Evolutionary conservation across 352 stramenopile genomes (phyloP), one percentile per base, ranked within the genome.

Genomic region (Phytophthora chlamydospora): DNA sequence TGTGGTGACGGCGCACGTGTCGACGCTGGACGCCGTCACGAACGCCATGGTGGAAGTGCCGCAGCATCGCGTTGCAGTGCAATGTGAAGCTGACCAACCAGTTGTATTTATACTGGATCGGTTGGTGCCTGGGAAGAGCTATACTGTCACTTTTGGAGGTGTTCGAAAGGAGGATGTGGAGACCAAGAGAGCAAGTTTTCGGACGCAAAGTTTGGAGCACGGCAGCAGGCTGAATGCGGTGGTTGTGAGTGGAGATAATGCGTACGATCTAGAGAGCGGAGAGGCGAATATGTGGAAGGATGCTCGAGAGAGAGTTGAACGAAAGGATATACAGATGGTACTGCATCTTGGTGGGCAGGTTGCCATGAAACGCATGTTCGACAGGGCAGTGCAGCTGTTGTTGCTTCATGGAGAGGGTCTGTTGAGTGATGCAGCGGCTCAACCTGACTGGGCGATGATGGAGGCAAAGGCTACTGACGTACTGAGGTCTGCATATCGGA

Each of bases 311-410:
- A 63, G 67, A 4, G 68, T 91, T 2, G 70, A 74, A 27, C 48
- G 48, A 1, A 53, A 68, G 4, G 40, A 55, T 8, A 54, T 71
- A 2, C 71, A 88, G 11, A 51, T 83, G 6, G 68, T 93, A 5
- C 17, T 94, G 11, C 81, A 94, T 59, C 61, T 93, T 11, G 85
- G 83, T 2, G 85, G 83, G 0, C 85, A 94, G 57, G 82, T 94
- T 1, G 60, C 60, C 8, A 80, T 95, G 72, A 45, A 78, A 47
- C 51, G 49, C n/a, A 80, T 85, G 68, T 95, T 95, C 38, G 80
- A 93, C 48, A 78, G 86, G 46, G 78, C 72, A 2, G 89, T 75
- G 50, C 52, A 76, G 11, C 39, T 91, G n/a, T 57, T 95, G 16
- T 52, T 90, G 36, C 76, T 78, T 4, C 68, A 89, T 7, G 71